Evolutionary conservation across 2,329 filamentous ascomycete species (phyloP), one percentile per base, ranked within the genome.

Genomic region (Fonsecaea nubica): DNA sequence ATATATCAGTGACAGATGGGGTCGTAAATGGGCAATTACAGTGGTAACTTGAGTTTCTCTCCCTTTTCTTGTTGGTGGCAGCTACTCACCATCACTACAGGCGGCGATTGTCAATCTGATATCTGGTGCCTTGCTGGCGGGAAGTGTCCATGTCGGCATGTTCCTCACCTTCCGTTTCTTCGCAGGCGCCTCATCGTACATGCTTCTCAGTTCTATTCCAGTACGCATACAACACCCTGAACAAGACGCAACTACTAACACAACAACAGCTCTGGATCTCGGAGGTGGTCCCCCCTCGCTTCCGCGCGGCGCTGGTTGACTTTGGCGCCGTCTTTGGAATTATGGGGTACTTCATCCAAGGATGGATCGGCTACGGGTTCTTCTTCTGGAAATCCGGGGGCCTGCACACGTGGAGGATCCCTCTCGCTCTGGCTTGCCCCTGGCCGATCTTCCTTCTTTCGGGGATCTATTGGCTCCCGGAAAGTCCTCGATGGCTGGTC

Each of bases 131-230:
- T 70, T 81, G n/a, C 79, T 76, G 55, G 72, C 77, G 21, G 78
- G 76, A 15, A 57, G 13, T 48, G 40, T 36, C 33, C 30, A 62
- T n/a, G 58, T 57, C 40, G 36, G 13, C 35, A 42, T 63, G 52
- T 66, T 48, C 42, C 32, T 35, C 15, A 83, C 75, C 81, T 4
- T 80, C 2, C 69, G 79, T 4, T 73, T 79, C 10, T 69, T 80
- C 25, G 30, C 30, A 32, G 30, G 30, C 30, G 30, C 30, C 30
- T 32, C 30, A 4, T 32, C 30, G 30, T 32, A 32, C 30, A 32
- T 32, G 30, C 30, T 32, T 32, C 30, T 32, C 30, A 32, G 30
- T 32, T 32, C 30, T 32, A 32, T 32, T 32, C 30, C 30, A 5
- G 30, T 32, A 32, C 30, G 30, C 30, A 32, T 32, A 6, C 5